phyloP scores from a whole-genome alignment of 257 asterid genomes.

The Orobanche coerulescens region DNA sequence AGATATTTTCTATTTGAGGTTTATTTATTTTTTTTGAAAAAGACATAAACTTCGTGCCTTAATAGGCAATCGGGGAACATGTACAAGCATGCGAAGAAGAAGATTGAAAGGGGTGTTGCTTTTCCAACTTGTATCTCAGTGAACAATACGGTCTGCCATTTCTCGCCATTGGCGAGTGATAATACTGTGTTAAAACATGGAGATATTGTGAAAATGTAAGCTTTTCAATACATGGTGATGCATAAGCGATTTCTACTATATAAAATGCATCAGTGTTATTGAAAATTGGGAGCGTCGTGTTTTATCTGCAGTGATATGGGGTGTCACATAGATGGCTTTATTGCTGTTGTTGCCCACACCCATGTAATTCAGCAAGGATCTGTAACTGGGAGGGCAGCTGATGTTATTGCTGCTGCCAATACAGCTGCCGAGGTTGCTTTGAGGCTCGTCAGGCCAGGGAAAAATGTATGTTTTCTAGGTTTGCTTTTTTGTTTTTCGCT shows the following conservation, averaged over 20 bases:
- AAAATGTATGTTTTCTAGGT: conserved; percentile 39
- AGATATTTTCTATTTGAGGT: background rate
- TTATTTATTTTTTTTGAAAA: background rate
- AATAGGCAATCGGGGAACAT: conserved; percentile 76
- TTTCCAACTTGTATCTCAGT: conserved; percentile 91
- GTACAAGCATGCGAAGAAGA: conserved; percentile 94
- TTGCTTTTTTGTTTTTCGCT: background rate
- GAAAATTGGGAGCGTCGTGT: conserved; percentile 14
- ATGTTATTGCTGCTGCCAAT: conserved; percentile 91
- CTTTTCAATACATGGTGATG: background rate
- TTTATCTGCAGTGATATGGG: conserved; percentile 78
- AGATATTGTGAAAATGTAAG: conserved; percentile 61
- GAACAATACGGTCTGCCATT: conserved; percentile 75
- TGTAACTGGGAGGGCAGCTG: conserved; percentile 85
- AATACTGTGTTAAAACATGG: conserved; percentile 68
- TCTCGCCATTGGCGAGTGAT: conserved; percentile 73
- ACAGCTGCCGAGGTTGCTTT: conserved; percentile 94
- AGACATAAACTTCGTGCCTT: background rate
- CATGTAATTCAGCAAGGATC: conserved; percentile 82
- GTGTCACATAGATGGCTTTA: conserved; percentile 95
- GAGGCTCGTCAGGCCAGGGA: conserved; percentile 93
- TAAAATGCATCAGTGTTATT: background rate
- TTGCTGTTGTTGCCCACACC: conserved; percentile 86
- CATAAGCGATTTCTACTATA: background rate
- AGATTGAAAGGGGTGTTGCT: conserved; percentile 89